Percentiles rank a stretch among this genome's conserved stretches.
Evolutionary conservation across 495 filamentous ascomycete species (phyloP).

Genomic region (Paragyromitra xinjiangensis): DNA sequence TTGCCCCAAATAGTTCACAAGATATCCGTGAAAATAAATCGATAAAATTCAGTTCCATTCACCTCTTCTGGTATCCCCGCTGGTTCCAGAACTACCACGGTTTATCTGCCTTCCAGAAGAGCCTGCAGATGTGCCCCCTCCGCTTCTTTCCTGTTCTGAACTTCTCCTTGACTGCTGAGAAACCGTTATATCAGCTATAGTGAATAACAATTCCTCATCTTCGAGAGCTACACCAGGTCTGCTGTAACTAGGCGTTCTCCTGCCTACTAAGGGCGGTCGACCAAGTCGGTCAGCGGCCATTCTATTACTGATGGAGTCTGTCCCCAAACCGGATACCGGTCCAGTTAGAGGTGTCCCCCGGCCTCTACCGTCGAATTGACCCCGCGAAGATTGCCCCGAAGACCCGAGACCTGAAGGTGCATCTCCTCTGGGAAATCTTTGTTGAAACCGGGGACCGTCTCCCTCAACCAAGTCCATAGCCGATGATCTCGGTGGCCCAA

Average conservation of each 20-base stretch:
- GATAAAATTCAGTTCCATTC: conserved; percentile 30
- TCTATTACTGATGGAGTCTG: conserved; percentile 5
- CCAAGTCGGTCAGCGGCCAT: conserved; percentile 16
- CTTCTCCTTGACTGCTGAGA: conserved; percentile 53
- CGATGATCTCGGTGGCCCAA: conserved; percentile 41
- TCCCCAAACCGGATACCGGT: conserved; percentile 30
- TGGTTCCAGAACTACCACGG: conserved; percentile 35
- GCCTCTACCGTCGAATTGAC: conserved; percentile 14
- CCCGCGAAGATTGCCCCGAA: conserved; percentile 25
- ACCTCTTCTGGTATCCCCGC: conserved; percentile 27
- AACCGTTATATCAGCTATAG: conserved; percentile 57
- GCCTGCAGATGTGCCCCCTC: conserved; percentile 28
- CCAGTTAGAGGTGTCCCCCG: conserved; percentile 34
- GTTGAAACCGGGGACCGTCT: conserved; percentile 32
- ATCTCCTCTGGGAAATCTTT: conserved; percentile 31
- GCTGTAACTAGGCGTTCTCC: conserved; percentile 51
- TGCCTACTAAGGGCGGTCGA: conserved; percentile 34
- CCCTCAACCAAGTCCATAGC: conserved; percentile 32
- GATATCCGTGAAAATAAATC: conserved; percentile 34
- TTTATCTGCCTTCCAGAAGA: conserved; percentile 34
- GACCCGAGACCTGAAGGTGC: conserved; percentile 34
- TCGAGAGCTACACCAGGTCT: conserved; percentile 39
- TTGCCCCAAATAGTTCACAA: conserved; percentile 51
- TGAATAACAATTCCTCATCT: conserved; percentile 56
- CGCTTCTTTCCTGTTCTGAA: conserved; percentile 46